Percentiles rank a stretch among this genome's conserved stretches.
phyloP scores from a whole-genome alignment of 805 yeast genomes.

The Metschnikowia proteae region DNA sequence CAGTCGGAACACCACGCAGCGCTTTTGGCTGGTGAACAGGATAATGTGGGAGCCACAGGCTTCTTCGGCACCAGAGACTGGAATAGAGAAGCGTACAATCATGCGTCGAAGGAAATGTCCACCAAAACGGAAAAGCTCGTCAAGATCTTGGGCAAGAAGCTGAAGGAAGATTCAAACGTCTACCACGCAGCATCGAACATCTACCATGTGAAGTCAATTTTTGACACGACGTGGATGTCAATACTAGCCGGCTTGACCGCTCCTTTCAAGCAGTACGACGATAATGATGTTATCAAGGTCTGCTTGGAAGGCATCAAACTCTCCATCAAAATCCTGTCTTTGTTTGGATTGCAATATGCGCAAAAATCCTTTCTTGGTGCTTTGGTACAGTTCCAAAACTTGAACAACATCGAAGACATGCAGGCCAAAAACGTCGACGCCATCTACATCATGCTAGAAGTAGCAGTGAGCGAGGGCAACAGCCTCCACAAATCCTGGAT shows the following conservation, averaged over 20 bases:
- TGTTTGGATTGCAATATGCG: constrained; percentile 80
- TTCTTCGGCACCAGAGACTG: constrained; percentile 68
- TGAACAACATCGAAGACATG: constrained; percentile 76
- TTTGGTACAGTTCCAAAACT: constrained; percentile 77
- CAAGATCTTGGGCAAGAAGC: constrained; percentile 52
- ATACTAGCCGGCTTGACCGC: constrained; percentile 91
- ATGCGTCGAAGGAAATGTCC: constrained; percentile 89
- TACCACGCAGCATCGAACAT: constrained; percentile 83
- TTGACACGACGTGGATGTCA: constrained; percentile 96
- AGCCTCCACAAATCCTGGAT: constrained; percentile 72
- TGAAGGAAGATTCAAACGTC: constrained; percentile 43
- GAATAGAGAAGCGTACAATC: constrained; percentile 79
- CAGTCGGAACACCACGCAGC: constrained; percentile 95
- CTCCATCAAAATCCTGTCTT: constrained; percentile 77
- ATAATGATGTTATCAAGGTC: constrained; percentile 58
- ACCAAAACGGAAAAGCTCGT: constrained; percentile 83
- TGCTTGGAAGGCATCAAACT: constrained; percentile 85
- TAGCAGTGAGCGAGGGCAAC: constrained; percentile 80
- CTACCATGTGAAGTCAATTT: constrained; percentile 88
- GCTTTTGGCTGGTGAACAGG: constrained; percentile 60
- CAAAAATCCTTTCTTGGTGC: constrained; percentile 88
- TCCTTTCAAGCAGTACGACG: constrained; percentile 86
- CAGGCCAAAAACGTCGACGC: constrained; percentile 79
- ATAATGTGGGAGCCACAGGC: constrained; percentile 31
- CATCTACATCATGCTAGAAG: constrained; percentile 63